Conservation (phyloP, 202 grass and related monocot genomes). For the Saccharum hybrid region DNA sequence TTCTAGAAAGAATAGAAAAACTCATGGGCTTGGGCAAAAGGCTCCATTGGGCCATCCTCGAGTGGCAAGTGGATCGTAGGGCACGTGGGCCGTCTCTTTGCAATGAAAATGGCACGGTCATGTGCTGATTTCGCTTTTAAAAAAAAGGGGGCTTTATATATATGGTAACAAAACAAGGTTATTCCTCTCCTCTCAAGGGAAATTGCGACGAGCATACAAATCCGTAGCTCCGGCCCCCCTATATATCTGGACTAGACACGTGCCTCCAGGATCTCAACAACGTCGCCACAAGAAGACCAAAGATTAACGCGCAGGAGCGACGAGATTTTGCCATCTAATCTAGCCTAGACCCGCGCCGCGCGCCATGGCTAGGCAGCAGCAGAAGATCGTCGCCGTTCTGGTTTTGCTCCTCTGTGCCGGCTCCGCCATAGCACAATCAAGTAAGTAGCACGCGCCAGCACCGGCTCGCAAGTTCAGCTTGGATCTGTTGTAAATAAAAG, state of each 20-base stretch:
- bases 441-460: too few species aligned
- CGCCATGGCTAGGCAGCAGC: neutral
- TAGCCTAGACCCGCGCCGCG: neutral
- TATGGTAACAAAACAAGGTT: too few species aligned
- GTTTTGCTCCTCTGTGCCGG: conserved; percentile 35
- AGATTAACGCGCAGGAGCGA: neutral
- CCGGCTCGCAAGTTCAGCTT: too few species aligned
- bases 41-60: too few species aligned
- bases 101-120: too few species aligned
- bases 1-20: too few species aligned
- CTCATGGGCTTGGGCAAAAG: too few species aligned
- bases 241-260: neutral
- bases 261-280: neutral
- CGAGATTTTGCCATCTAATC: neutral
- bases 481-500: too few species aligned
- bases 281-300: neutral
- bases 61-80: too few species aligned
- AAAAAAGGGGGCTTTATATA: too few species aligned
- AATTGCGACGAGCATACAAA: neutral
- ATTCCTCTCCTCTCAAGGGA: neutral
- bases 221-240: neutral
- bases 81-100: too few species aligned
- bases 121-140: too few species aligned
- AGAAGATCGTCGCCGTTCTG: conserved; percentile 6
- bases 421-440: neutral